Evolutionary conservation across 2,329 filamentous ascomycete species (phyloP).

Genomic region (Hypoxylon sp.): DNA sequence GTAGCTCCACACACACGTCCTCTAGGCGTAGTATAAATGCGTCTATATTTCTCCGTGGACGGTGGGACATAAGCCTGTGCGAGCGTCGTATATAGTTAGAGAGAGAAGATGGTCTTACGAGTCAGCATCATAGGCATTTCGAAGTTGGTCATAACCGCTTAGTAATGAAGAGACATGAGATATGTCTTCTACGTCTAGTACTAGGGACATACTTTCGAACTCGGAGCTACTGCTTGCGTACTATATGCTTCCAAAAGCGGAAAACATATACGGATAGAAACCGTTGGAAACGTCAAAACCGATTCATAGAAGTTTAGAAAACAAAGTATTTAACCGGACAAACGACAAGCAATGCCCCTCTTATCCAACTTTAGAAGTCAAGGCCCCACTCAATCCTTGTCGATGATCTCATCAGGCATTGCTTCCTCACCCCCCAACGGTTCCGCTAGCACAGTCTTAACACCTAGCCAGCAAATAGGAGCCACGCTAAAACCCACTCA

Average conservation of each 20-base stretch:
- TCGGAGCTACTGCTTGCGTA: constrained; percentile 1
- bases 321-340: constrained; percentile 29
- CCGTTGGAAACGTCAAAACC: constrained; percentile 29
- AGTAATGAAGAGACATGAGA: background rate
- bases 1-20: constrained; percentile 33
- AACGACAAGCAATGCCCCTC: constrained; percentile 18
- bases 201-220: constrained; percentile 9
- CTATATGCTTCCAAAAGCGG: constrained; percentile 27
- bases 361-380: constrained; percentile 24
- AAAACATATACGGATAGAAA: constrained; percentile 33
- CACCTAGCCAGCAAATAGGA: constrained; percentile 10
- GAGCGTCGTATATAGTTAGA: background rate
- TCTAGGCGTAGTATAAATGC: constrained; percentile 18
- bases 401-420: constrained; percentile 39
- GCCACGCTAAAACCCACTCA: constrained; percentile 35
- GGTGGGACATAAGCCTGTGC: background rate
- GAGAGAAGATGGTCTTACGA: background rate
- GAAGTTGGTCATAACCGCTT: background rate
- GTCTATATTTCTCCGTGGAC: background rate
- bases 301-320: background rate
- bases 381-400: constrained; percentile 39
- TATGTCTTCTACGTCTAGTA: constrained; percentile 6
- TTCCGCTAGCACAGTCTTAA: constrained; percentile 22
- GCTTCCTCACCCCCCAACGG: constrained; percentile 16
- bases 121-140: background rate